Conservation (phyloP, 148 eudicot genomes). For the Rhododendron kiyosumense region DNA sequence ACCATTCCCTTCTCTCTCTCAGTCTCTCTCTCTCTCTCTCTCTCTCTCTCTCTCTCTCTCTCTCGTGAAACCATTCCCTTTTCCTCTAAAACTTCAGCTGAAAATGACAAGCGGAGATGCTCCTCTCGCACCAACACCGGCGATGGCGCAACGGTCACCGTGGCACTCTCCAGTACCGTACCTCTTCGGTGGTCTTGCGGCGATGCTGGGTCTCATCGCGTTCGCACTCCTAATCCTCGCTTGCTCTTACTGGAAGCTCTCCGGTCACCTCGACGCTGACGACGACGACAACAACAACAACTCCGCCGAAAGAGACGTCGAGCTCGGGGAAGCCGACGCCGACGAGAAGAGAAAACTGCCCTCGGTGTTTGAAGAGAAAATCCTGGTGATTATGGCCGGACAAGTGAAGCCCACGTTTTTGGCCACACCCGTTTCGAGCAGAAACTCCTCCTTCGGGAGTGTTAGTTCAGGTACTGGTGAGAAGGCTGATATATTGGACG, state of each 20-base stretch:
- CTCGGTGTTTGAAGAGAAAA: constrained; percentile 28
- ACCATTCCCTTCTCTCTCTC: neutral
- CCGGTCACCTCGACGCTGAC: constrained; percentile 27
- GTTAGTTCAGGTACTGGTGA: neutral
- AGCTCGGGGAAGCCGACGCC: constrained; percentile 28
- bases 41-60: neutral
- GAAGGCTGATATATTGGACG: neutral
- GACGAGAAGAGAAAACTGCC: constrained; percentile 11
- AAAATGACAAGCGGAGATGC: constrained; percentile 22
- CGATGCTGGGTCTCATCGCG: constrained; percentile 74
- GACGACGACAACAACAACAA: constrained; percentile 7
- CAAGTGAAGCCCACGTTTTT: constrained; percentile 55
- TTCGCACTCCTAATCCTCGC: constrained; percentile 69
- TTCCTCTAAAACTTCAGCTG: neutral
- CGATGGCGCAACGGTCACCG: constrained; percentile 31
- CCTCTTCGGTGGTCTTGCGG: constrained; percentile 73
- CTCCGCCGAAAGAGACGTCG: constrained; percentile 32
- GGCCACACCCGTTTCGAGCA: constrained; percentile 47
- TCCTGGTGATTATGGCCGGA: constrained; percentile 70
- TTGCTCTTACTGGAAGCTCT: constrained; percentile 63
- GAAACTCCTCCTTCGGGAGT: constrained; percentile 29
- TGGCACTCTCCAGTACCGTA: constrained; percentile 90
- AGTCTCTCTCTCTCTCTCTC: no score
- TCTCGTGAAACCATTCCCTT: neutral
- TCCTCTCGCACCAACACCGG: constrained; percentile 8